phyloP scores from a whole-genome alignment of 148 eudicot genomes.

The Dianthus caryophyllus region DNA sequence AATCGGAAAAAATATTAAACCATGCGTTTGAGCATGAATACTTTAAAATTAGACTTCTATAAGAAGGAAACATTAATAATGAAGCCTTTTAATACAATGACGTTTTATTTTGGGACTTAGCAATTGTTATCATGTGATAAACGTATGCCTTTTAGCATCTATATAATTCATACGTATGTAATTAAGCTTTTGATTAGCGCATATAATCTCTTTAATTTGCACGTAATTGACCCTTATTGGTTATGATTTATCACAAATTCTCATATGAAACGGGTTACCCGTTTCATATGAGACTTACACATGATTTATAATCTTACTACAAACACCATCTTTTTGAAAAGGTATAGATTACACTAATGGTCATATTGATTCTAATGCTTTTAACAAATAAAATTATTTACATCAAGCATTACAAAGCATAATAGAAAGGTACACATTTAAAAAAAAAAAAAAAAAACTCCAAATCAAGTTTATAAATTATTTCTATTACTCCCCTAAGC shows the following conservation, averaged over 20 bases:
- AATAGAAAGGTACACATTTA: too few species aligned
- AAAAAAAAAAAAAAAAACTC: too few species aligned
- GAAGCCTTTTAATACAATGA: slow-evolving; percentile 1
- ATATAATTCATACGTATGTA: neutral
- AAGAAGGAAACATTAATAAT: slow-evolving; percentile 1
- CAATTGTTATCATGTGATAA: slow-evolving; percentile 21
- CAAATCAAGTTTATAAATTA: too few species aligned
- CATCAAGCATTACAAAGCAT: too few species aligned
- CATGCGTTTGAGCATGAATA: slow-evolving; percentile 11
- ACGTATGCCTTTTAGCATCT: slow-evolving; percentile 18
- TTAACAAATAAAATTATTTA: neutral
- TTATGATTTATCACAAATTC: too few species aligned
- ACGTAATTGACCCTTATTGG: slow-evolving; percentile 3
- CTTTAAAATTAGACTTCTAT: neutral
- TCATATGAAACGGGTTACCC: too few species aligned
- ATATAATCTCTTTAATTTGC: neutral
- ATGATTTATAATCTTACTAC: neutral
- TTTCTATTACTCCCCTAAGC: too few species aligned
- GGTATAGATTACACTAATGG: neutral
- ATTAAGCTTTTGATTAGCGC: neutral
- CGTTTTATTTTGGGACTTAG: slow-evolving; percentile 27
- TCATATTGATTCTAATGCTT: neutral
- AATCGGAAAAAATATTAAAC: too few species aligned
- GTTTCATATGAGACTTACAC: too few species aligned
- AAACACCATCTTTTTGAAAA: slow-evolving; percentile 8